Conservation (phyloP, 2,329 filamentous ascomycete genomes). For the Fusarium sp. region DNA sequence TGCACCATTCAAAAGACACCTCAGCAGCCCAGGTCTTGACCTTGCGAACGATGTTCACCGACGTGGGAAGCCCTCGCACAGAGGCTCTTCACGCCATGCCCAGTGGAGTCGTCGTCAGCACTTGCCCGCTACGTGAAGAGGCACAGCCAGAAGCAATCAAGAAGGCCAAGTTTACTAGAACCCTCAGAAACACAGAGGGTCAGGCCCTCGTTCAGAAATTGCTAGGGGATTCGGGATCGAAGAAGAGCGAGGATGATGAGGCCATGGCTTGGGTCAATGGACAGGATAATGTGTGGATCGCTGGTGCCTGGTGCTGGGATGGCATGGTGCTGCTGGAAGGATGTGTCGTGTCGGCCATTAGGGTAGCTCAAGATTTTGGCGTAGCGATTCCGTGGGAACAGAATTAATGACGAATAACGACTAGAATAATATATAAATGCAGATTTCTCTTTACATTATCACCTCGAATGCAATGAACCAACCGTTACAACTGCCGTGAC, state of each 20-base stretch:
- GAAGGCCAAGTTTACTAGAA: constrained; percentile 61
- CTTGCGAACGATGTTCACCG: constrained; percentile 49
- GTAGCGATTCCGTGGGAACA: constrained; percentile 54
- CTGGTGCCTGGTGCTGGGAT: constrained; percentile 72
- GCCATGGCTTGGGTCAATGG: constrained; percentile 62
- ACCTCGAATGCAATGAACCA: not conserved
- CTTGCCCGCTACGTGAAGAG: constrained; percentile 54
- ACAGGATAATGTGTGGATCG: constrained; percentile 62
- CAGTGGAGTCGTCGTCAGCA: constrained; percentile 63
- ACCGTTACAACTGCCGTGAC: not conserved
- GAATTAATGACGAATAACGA: constrained; percentile 15
- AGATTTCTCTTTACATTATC: not conserved
- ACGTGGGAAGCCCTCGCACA: constrained; percentile 47
- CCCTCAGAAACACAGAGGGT: constrained; percentile 60
- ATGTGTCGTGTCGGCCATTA: constrained; percentile 67
- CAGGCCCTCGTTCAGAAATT: constrained; percentile 58
- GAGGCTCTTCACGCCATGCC: constrained; percentile 64
- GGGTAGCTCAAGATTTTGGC: constrained; percentile 62
- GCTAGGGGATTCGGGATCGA: constrained; percentile 44
- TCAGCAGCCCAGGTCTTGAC: constrained; percentile 47
- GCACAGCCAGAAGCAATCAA: constrained; percentile 54
- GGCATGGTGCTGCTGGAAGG: constrained; percentile 71
- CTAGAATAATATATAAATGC: not conserved
- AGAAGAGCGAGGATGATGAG: not conserved
- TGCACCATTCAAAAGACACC: constrained; percentile 40